phyloP scores from a whole-genome alignment of 2,329 filamentous ascomycete genomes.

The Fusarium sacchari region DNA sequence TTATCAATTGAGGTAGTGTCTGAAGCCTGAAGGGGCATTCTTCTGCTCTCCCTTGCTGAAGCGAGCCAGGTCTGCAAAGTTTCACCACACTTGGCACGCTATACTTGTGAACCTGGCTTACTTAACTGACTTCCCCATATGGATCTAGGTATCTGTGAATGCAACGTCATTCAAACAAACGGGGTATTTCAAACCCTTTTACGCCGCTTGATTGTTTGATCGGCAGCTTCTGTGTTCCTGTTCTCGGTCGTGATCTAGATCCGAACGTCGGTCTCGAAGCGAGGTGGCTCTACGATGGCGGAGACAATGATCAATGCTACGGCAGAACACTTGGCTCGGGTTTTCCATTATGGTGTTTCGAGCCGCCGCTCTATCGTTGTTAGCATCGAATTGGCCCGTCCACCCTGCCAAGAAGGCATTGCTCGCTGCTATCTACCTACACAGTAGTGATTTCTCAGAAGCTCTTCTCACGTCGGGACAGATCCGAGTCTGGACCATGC shows the following conservation, averaged over 20 bases:
- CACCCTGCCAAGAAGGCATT: conserved; percentile 5
- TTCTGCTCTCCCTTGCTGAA: conserved; percentile 6
- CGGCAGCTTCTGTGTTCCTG: conserved; percentile 11
- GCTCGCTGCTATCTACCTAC: conserved; percentile 1
- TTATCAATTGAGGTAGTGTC: neutral
- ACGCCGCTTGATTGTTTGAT: conserved; percentile 30
- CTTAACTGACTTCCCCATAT: conserved; percentile 5
- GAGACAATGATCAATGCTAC: neutral
- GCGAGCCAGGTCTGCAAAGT: conserved; percentile 27
- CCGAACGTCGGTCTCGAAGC: conserved; percentile 2
- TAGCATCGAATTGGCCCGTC: neutral
- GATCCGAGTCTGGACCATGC: conserved; percentile 32
- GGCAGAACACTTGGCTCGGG: neutral
- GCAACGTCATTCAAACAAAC: conserved; percentile 25
- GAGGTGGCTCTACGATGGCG: neutral
- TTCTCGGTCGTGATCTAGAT: conserved; percentile 19
- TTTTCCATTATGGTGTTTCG: conserved; percentile 1
- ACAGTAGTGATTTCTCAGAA: neutral
- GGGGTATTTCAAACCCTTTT: conserved; percentile 23
- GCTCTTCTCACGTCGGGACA: conserved; percentile 16
- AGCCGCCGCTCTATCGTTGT: conserved; percentile 23
- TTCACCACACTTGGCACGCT: conserved; percentile 30
- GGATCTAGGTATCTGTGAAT: conserved; percentile 14
- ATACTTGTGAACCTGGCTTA: conserved; percentile 9
- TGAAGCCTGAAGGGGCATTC: too few relatives aligned